These are phyloP conservation scores for Ceratobasidium sp. DNA, from an alignment of 1,284 basidiomycete species.

Conservation along the genomic window DNA sequence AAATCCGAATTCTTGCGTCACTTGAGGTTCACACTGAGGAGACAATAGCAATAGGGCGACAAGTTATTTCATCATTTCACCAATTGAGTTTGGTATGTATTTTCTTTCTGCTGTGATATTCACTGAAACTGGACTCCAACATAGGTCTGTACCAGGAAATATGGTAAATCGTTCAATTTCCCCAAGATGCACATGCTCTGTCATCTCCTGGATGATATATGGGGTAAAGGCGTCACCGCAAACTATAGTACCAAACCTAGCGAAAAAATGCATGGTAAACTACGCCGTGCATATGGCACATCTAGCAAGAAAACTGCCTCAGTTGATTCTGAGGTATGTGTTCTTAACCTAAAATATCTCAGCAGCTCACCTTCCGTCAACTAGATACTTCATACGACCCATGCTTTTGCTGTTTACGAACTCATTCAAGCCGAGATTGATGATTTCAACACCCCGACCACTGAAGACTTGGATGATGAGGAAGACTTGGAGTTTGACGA, in stretches of 20 bases:
- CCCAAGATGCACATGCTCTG: constrained; percentile 14
- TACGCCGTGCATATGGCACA: background rate
- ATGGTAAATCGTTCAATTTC: background rate
- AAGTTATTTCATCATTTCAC: background rate
- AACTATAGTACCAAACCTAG: constrained; percentile 15
- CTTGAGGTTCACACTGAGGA: background rate
- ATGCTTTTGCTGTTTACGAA: background rate
- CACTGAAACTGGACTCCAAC: too few relatives aligned
- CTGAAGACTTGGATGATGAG: background rate
- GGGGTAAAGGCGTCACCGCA: background rate
- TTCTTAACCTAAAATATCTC: background rate
- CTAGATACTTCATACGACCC: background rate
- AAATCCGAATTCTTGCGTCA: background rate
- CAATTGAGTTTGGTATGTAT: background rate
- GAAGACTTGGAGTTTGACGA: background rate
- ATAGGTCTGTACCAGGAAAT: too few relatives aligned
- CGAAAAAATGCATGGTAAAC: background rate
- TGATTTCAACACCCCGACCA: background rate
- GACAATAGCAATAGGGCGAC: background rate
- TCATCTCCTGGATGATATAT: background rate
- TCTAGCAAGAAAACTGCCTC: constrained; percentile 2
- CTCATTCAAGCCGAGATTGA: background rate
- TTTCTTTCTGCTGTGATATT: too few relatives aligned
- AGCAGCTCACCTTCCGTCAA: too few relatives aligned
- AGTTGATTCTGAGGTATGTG: background rate